Conservation (phyloP, 225 moss, liverwort and hornwort genomes). For the Lunularia cruciata region DNA sequence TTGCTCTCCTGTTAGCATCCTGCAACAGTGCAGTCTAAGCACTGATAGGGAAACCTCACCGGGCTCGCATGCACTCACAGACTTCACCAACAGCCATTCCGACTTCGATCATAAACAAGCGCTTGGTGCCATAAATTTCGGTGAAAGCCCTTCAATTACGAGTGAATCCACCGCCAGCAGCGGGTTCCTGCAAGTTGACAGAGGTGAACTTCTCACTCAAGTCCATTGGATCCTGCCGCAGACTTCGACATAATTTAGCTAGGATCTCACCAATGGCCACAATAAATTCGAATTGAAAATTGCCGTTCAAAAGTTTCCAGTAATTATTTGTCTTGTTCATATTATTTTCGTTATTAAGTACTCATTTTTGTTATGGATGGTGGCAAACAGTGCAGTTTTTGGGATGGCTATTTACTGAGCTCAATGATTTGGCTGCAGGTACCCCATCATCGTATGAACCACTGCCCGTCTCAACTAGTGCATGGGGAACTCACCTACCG, state of each 20-base stretch:
- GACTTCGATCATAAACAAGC: slow-evolving; percentile 39
- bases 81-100: slow-evolving; percentile 35
- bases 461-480: slow-evolving; percentile 8
- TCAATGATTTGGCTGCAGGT: slow-evolving; percentile 13
- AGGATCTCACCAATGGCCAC: no score
- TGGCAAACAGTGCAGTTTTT: neutral
- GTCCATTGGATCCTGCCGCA: no score
- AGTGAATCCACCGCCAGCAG: slow-evolving; percentile 49
- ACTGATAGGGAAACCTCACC: slow-evolving; percentile 27
- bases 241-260: no score
- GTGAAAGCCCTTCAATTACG: slow-evolving; percentile 40
- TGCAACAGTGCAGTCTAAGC: slow-evolving; percentile 38
- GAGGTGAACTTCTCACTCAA: slow-evolving; percentile 21
- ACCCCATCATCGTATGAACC: slow-evolving; percentile 36
- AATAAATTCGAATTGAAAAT: no score
- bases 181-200: slow-evolving; percentile 34
- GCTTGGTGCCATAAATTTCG: slow-evolving; percentile 26
- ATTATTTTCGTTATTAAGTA: no score
- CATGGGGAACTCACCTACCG: slow-evolving; percentile 24
- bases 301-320: no score
- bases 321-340: no score
- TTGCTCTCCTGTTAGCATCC: slow-evolving; percentile 46
- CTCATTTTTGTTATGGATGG: no score
- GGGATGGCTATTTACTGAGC: neutral
- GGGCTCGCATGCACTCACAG: slow-evolving; percentile 32